Conservation (phyloP, 2,329 filamentous ascomycete species). For the Ophiocordyceps camponoti-saundersi region DNA sequence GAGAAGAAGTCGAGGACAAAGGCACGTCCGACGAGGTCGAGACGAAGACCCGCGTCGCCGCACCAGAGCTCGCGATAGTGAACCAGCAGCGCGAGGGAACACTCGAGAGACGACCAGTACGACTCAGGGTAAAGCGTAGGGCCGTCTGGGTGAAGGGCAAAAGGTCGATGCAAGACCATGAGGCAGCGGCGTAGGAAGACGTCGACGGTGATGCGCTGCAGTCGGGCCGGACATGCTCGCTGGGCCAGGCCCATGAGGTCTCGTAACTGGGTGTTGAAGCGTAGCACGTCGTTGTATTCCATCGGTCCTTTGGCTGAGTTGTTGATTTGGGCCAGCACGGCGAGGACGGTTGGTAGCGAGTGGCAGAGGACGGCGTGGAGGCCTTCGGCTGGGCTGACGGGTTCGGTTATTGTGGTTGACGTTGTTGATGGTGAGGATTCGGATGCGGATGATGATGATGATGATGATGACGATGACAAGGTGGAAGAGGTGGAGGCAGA, state of each 20-base stretch:
- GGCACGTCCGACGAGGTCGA: constrained; percentile 15
- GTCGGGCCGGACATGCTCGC: constrained; percentile 10
- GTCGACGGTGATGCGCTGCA: constrained; percentile 17
- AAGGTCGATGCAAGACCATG: constrained; percentile 18
- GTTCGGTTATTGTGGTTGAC: constrained; percentile 7
- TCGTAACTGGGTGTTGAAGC: constrained; percentile 15
- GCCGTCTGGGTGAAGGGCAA: constrained; percentile 15
- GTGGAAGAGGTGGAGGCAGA: neutral
- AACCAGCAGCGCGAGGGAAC: constrained; percentile 16
- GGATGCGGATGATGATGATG: neutral
- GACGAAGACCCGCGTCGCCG: constrained; percentile 8
- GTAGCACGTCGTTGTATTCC: constrained; percentile 15
- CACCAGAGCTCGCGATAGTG: constrained; percentile 19
- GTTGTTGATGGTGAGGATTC: neutral
- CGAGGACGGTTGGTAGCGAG: constrained; percentile 14
- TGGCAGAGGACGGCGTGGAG: constrained; percentile 15
- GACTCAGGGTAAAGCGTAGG: constrained; percentile 16
- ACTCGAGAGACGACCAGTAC: constrained; percentile 20
- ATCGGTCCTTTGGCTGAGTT: constrained; percentile 13
- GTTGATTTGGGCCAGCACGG: constrained; percentile 13
- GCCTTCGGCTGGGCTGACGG: constrained; percentile 10
- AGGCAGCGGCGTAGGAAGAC: constrained; percentile 17
- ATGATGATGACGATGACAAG: neutral
- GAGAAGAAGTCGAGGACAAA: constrained; percentile 20
- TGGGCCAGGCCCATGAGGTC: constrained; percentile 14